These are phyloP conservation scores for Forsythia suspensa DNA, from an alignment of 257 asterid species.

Conservation along the genomic window DNA sequence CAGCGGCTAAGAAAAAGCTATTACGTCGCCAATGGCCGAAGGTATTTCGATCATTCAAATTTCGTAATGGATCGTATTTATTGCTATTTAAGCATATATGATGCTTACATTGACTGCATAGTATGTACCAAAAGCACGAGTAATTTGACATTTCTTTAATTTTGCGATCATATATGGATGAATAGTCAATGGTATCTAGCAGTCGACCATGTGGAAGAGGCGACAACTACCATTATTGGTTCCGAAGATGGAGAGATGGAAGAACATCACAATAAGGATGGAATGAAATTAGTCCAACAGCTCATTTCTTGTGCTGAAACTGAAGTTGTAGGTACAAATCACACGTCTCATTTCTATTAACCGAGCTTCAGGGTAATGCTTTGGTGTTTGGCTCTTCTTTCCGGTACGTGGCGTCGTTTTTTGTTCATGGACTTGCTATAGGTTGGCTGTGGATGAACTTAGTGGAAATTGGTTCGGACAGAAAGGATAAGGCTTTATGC, in stretches of 20 bases:
- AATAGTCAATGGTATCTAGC: conserved; percentile 59
- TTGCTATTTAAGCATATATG: no score
- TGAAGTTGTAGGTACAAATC: conserved; percentile 73
- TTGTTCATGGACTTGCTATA: conserved; percentile 64
- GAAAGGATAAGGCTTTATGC: no score
- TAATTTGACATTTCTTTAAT: no score
- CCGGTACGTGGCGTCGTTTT: conserved; percentile 83
- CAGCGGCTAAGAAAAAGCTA: no score
- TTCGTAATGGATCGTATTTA: no score
- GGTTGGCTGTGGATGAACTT: conserved; percentile 51
- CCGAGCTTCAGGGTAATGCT: conserved; percentile 65
- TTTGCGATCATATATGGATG: conserved; percentile 61
- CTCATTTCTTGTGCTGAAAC: conserved; percentile 83
- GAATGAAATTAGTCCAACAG: conserved; percentile 64
- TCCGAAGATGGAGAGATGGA: conserved; percentile 24
- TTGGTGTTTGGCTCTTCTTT: conserved; percentile 74
- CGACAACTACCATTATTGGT: conserved; percentile 27
- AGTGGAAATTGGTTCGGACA: conserved; percentile 41
- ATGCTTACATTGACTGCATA: no score
- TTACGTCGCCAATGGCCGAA: no score
- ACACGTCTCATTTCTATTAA: conserved; percentile 54
- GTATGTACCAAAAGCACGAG: no score
- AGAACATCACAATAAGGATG: conserved; percentile 36
- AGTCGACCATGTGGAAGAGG: conserved; percentile 58
- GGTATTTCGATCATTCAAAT: no score